Evolutionary conservation across 1,284 basidiomycete genomes (phyloP), one percentile per base, ranked within the genome.

Genomic region (Fomitopsis pinicola): DNA sequence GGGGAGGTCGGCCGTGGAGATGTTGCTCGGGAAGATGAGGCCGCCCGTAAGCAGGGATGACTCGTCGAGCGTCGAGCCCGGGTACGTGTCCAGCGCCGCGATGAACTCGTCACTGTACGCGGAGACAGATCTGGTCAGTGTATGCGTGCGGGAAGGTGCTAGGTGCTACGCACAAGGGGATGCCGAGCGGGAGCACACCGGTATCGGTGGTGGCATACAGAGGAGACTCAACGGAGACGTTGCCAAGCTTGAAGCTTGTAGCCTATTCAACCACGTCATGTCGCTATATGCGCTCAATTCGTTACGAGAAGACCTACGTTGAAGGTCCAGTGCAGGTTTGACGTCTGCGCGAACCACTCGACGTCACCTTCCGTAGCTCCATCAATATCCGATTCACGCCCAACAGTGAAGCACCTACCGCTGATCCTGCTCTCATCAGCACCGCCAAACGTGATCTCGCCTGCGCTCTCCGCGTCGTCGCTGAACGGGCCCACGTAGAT

Each of bases 1-100:
- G 3, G 63, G 59, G 3, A 64, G 44, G 10, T 46, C 40, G 30
- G 55, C 59, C 6, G 60, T 22, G 6, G 59, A 46, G 42, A 48
- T 58, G 56, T 64, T 64, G 19, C 55, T 22, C 10, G 63, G 61
- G 59, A 64, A 62, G 22, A 55, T 56, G 44, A 62, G 45, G 15
- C 15, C 33, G 12, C 55, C 57, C 8, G 19, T 10, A 2, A 62
- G 50, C 7, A 33, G 15, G 0, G 60, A 61, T 2, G 45, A 2
- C 17, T 15, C 10, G 22, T 60, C 59, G 40, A 58, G 42, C 17
- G 48, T 28, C 4, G 55, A 42, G 8, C 62, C 62, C 1, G 59
- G 59, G 22, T 58, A 30, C 19, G 26, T 26, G 15, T 59, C 22
- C 15, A 59, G 54, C 38, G 57, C n/a, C 26, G n/a, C 42, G 44